A percentile compares a stretch with the other conserved stretches of the same genome.
phyloP scores from a whole-genome alignment of 202 grass and related monocot species.

The Schoenoplectus tabernaemontani region DNA sequence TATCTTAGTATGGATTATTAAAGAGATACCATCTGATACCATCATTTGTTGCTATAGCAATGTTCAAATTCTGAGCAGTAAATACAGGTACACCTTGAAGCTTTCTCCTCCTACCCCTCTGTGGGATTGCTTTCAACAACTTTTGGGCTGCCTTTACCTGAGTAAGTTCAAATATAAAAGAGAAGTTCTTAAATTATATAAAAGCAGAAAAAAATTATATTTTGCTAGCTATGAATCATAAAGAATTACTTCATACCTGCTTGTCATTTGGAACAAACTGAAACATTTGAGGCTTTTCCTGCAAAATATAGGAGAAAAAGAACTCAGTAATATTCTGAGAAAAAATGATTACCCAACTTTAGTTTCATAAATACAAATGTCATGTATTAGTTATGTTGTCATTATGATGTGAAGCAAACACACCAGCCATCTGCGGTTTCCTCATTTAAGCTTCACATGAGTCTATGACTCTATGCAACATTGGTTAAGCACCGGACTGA shows the following conservation, averaged over 20 bases:
- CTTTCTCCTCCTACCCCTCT: slow-evolving; percentile 52
- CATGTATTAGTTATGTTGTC: not conserved
- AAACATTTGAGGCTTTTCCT: slow-evolving; percentile 98
- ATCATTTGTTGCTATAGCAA: slow-evolving; percentile 87
- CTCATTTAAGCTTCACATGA: not conserved
- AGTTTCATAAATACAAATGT: not conserved
- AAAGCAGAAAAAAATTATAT: slow-evolving; percentile 19
- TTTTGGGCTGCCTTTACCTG: slow-evolving; percentile 87
- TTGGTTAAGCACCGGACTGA: not conserved
- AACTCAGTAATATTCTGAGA: not conserved
- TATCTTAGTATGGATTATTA: not conserved
- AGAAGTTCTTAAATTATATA: not conserved
- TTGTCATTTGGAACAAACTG: slow-evolving; percentile 90
- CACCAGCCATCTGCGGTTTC: not conserved
- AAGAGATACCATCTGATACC: slow-evolving; percentile 86
- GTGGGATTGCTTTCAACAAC: slow-evolving; percentile 63
- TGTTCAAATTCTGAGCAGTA: slow-evolving; percentile 85
- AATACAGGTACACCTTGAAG: slow-evolving; percentile 83
- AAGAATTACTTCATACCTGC: slow-evolving; percentile 41
- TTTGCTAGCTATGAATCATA: not conserved
- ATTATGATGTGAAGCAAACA: not conserved
- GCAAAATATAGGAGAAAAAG: slow-evolving; percentile 21
- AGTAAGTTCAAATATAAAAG: not conserved
- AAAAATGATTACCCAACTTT: not conserved
- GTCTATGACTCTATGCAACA: not conserved